These are phyloP conservation scores for Emergomyces orientalis DNA, from an alignment of 2,329 filamentous ascomycete genomes.

Conservation along the genomic window DNA sequence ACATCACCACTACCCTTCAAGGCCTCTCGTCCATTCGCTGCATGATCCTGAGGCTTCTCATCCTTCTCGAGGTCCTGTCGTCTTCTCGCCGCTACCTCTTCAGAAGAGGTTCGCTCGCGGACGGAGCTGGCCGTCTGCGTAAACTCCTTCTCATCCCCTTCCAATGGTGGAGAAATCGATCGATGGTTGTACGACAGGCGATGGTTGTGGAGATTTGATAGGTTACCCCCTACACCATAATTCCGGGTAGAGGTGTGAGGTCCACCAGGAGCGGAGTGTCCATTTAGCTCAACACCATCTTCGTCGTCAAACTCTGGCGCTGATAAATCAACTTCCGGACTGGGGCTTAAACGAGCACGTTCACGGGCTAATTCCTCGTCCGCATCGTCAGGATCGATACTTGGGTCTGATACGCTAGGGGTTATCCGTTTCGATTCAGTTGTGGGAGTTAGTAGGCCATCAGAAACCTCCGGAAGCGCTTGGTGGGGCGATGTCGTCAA, in stretches of 20 bases:
- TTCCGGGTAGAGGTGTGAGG: constrained; percentile 3
- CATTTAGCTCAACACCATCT: constrained; percentile 33
- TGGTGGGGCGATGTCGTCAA: constrained; percentile 80
- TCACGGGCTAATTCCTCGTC: constrained; percentile 51
- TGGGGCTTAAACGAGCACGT: constrained; percentile 66
- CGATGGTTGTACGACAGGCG: constrained; percentile 55
- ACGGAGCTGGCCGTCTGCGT: constrained; percentile 87
- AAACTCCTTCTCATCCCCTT: constrained; percentile 53
- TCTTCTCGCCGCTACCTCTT: constrained; percentile 20
- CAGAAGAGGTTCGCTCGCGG: constrained; percentile 45
- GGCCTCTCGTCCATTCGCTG: not conserved
- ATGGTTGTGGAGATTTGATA: constrained; percentile 44
- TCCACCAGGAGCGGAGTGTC: constrained; percentile 9
- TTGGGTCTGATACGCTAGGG: constrained; percentile 65
- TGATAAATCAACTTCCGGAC: constrained; percentile 86
- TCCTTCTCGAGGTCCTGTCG: constrained; percentile 24
- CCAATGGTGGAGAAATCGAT: constrained; percentile 16
- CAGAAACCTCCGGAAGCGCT: constrained; percentile 60
- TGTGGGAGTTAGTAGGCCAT: constrained; percentile 41
- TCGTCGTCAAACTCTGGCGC: constrained; percentile 74
- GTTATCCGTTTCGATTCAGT: constrained; percentile 57
- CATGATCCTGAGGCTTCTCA: constrained; percentile 8
- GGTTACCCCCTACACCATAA: constrained; percentile 12
- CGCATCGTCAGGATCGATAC: constrained; percentile 40
- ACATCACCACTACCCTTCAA: constrained; percentile 14